Conservation (phyloP, 176 grass and related monocot genomes). For the Dendrocalamus sinicus region DNA sequence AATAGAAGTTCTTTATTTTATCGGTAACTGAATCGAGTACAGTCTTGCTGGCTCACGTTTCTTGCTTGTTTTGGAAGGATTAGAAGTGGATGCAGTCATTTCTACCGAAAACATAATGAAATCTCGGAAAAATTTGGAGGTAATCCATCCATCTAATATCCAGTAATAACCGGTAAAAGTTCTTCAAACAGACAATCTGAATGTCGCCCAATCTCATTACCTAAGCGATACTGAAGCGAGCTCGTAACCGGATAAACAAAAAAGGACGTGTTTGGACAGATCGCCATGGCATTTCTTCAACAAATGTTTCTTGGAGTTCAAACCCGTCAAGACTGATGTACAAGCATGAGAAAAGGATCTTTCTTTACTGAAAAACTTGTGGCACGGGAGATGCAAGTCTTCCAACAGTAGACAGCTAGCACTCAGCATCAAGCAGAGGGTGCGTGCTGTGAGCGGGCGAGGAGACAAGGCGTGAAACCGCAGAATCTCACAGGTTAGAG, state of each 20-base stretch:
- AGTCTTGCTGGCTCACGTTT: neutral
- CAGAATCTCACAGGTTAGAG: neutral
- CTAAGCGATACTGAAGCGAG: neutral
- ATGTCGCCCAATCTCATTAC: slow-evolving; percentile 9
- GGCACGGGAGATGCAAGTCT: neutral
- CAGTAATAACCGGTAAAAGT: neutral
- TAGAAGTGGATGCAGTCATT: neutral
- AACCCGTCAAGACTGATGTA: neutral
- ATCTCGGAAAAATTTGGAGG: no score
- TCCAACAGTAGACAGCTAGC: neutral
- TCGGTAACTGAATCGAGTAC: neutral
- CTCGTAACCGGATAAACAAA: neutral
- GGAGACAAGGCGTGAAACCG: neutral
- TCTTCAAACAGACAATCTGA: neutral
- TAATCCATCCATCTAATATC: neutral
- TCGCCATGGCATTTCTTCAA: neutral
- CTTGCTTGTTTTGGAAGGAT: neutral
- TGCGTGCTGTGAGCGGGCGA: neutral
- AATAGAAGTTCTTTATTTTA: neutral
- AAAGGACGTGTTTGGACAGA: neutral
- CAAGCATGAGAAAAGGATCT: no score
- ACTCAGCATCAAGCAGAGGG: neutral
- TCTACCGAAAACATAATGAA: no score
- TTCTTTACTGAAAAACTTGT: neutral
- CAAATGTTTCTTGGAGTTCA: neutral